phyloP scores from a whole-genome alignment of 441 rosid genomes.

The Populus hybrid region DNA sequence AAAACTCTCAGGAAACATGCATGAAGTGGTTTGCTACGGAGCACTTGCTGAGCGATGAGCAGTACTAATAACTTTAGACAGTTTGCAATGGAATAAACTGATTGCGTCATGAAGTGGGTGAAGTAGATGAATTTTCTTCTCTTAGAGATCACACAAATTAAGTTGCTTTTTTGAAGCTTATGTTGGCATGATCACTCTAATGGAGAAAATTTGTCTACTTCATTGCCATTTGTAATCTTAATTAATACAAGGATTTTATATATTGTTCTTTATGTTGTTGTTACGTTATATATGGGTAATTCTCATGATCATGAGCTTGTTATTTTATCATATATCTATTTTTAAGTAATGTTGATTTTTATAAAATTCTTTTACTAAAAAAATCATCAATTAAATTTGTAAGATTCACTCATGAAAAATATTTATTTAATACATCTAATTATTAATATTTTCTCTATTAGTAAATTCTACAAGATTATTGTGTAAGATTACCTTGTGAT shows the following conservation, averaged over 20 bases:
- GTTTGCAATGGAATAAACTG: conserved; percentile 29
- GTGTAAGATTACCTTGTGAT: too few species aligned
- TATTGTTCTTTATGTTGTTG: too few species aligned
- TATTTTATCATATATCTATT: too few species aligned
- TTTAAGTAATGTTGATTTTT: too few species aligned
- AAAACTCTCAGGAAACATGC: conserved; percentile 45
- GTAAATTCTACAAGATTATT: too few species aligned
- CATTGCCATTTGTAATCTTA: conserved; percentile 39
- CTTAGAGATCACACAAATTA: neutral
- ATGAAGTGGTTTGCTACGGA: conserved; percentile 67
- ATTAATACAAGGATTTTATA: neutral
- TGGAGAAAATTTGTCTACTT: conserved; percentile 82
- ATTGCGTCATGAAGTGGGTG: conserved; percentile 39
- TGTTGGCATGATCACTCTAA: conserved; percentile 15
- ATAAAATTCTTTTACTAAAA: too few species aligned
- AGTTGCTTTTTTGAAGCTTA: neutral
- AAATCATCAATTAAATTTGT: too few species aligned
- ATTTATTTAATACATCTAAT: too few species aligned
- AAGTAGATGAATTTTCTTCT: conserved; percentile 86
- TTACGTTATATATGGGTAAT: too few species aligned
- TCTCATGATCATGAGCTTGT: too few species aligned
- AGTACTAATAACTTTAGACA: neutral
- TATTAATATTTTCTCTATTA: too few species aligned
- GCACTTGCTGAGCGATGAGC: conserved; percentile 50
- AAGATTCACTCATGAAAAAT: neutral